Evolutionary conservation across 2,329 filamentous ascomycete species (phyloP).

Genomic region (Aspergillus floridensis): DNA sequence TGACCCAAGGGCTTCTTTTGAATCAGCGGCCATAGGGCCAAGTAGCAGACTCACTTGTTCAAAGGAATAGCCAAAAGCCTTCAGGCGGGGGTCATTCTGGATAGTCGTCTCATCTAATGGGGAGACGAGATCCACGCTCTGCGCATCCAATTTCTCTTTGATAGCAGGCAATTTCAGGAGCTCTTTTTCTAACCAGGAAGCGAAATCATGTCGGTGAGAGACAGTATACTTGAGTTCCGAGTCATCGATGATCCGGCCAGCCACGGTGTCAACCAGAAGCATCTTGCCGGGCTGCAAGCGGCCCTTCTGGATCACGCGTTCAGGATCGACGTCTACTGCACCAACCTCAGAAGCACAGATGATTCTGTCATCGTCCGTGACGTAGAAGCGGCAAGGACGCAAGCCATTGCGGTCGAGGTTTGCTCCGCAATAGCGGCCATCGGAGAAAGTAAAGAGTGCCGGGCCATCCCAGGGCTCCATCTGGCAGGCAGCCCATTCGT

Average conservation of each 20-base stretch:
- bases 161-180: slow-evolving; percentile 78
- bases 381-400: slow-evolving; percentile 92
- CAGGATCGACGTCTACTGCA: slow-evolving; percentile 86
- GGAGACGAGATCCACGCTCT: slow-evolving; percentile 61
- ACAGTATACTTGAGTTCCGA: slow-evolving; percentile 87
- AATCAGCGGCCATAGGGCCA: slow-evolving; percentile 93
- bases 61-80: slow-evolving; percentile 89
- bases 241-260: slow-evolving; percentile 91
- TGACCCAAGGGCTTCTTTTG: slow-evolving; percentile 93
- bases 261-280: slow-evolving; percentile 89
- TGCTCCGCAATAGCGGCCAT: slow-evolving; percentile 93
- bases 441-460: slow-evolving; percentile 93
- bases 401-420: slow-evolving; percentile 95
- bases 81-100: slow-evolving; percentile 79
- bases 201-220: slow-evolving; percentile 82
- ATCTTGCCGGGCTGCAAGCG: slow-evolving; percentile 92
- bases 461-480: slow-evolving; percentile 99
- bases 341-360: slow-evolving; percentile 97
- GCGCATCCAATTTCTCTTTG: slow-evolving; percentile 58
- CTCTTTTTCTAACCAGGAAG: slow-evolving; percentile 81
- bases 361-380: slow-evolving; percentile 94
- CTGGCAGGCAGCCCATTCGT: slow-evolving; percentile 97
- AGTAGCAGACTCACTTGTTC: slow-evolving; percentile 91
- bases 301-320: slow-evolving; percentile 87
- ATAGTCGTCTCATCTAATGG: slow-evolving; percentile 67